Evolutionary conservation across 208 protist species (phyloP), one percentile per base, ranked within the genome.

Genomic region (Histomonas meleagridis): DNA sequence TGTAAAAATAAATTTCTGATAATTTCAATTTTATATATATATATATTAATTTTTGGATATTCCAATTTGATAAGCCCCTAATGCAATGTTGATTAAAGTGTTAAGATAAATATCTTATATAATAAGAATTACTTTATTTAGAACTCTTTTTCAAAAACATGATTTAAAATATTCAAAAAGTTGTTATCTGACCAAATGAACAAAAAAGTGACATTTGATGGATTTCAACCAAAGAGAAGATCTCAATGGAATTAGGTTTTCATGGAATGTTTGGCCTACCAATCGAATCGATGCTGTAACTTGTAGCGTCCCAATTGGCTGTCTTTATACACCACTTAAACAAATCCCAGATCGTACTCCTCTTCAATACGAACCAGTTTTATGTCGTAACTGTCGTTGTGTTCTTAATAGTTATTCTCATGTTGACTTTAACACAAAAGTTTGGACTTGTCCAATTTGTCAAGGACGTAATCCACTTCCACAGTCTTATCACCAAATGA

Each of bases 391-490:
- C 0, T 91, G 69, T 55, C 60, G 69, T 49, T 49, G n/a, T 21
- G 26, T 55, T 35, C 23, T 79, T 12, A 91, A 90, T 10, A 3
- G 49, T 32, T 91, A 91, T 43, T n/a, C 79, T 69, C 92, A 93
- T 26, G 90, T 97, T 16, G 95, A 96, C 91, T 94, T 95, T 90
- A 65, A 91, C 46, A 92, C 90, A 40, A 95, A 96, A 90, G 72
- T 95, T 65, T 98, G 96, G 97, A 94, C 96, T 28, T 99, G 98
- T 93, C 97, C 97, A 21, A 96, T 99, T 65, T 99, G 97, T 95
- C 94, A 95, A 76, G 94, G 94, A 91, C 94, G 96, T 90, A 98
- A 98, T 92, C 94, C 94, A 65, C 97, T 99, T 86, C 97, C 97
- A n/a, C 95, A 93, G n/a, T 95, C 97, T 60, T 98, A 98, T 93